phyloP scores from a whole-genome alignment of 352 stramenopile species.

The Elongisporangium anandrum region DNA sequence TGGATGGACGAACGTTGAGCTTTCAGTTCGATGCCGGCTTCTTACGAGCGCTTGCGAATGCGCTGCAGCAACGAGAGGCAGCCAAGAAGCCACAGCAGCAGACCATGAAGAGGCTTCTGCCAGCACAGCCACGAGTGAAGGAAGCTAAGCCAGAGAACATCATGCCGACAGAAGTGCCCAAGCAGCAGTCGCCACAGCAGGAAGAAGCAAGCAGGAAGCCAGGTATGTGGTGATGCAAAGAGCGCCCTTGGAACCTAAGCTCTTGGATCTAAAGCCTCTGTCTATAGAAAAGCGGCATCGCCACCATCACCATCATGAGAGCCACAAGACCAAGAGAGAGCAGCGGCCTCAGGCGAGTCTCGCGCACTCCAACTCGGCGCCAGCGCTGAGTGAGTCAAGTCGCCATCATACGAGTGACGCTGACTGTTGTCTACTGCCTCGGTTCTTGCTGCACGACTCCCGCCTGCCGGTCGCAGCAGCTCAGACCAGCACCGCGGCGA shows the following conservation, averaged over 20 bases:
- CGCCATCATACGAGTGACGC: conserved; percentile 7
- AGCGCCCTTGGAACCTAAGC: no score
- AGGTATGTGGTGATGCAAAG: no score
- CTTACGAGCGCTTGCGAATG: conserved; percentile 11
- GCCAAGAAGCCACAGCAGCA: conserved; percentile 7
- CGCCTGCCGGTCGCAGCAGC: conserved; percentile 11
- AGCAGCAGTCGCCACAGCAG: background rate
- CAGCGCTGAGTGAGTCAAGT: background rate
- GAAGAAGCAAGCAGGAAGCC: background rate
- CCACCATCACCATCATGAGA: background rate
- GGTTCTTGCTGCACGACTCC: conserved; percentile 39
- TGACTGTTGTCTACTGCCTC: conserved; percentile 30
- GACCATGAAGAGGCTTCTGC: conserved; percentile 5
- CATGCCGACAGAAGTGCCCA: background rate
- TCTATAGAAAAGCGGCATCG: conserved; percentile 4
- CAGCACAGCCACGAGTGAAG: no score
- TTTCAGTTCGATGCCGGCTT: conserved; percentile 46
- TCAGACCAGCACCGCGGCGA: conserved; percentile 15
- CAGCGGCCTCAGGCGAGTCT: conserved; percentile 3
- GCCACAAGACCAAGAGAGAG: conserved; percentile 3
- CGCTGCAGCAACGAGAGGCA: conserved; percentile 3
- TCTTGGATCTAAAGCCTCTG: conserved; percentile 2
- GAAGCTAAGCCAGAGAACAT: background rate
- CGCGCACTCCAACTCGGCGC: background rate
- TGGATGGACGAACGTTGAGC: conserved; percentile 35